Evolutionary conservation across 495 filamentous ascomycete genomes (phyloP).

Genomic region (Penicillium cosmopolitanum): DNA sequence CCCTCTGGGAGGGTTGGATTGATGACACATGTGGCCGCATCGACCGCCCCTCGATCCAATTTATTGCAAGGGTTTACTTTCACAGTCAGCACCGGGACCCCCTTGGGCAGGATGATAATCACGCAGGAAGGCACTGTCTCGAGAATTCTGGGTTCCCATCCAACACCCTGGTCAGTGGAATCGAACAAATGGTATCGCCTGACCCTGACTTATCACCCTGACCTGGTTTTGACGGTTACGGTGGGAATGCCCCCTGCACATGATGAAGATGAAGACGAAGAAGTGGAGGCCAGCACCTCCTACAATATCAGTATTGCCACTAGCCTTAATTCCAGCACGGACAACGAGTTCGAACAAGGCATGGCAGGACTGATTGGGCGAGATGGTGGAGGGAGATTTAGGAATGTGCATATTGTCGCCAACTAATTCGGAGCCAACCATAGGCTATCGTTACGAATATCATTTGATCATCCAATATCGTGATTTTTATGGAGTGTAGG

Average conservation of each 20-base stretch:
- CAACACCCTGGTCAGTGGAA: neutral
- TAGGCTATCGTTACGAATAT: neutral
- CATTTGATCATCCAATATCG: neutral
- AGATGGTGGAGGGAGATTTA: neutral
- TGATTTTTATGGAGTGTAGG: neutral
- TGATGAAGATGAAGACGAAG: neutral
- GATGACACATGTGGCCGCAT: neutral
- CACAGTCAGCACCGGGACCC: neutral
- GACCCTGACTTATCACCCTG: neutral
- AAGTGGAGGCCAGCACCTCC: neutral
- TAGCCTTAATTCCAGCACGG: neutral
- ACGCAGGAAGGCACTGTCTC: neutral
- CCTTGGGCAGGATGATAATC: neutral
- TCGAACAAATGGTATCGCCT: conserved; percentile 1
- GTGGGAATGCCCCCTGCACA: neutral
- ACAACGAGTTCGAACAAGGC: neutral
- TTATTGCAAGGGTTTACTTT: neutral
- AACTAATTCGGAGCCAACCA: neutral
- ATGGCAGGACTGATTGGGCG: neutral
- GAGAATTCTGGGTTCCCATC: neutral
- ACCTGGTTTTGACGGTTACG: neutral
- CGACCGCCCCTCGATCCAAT: neutral
- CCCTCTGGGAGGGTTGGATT: neutral
- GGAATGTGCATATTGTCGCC: neutral
- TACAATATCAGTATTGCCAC: too few relatives aligned